These are phyloP conservation scores for Leccinellum albellum DNA, from an alignment of 768 basidiomycete genomes.

Conservation along the genomic window DNA sequence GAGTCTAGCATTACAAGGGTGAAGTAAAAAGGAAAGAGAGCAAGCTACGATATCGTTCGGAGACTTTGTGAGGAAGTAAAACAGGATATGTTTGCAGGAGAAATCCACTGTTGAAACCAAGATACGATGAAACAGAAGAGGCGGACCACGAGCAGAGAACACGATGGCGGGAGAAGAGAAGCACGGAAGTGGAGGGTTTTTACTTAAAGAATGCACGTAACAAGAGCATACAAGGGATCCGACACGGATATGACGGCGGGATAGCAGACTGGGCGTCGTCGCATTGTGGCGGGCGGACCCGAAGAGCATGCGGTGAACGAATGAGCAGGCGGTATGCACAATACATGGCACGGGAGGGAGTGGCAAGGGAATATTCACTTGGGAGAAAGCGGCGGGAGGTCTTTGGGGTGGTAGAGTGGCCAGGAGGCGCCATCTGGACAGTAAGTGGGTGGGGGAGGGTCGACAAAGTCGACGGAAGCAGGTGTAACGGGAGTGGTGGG, in stretches of 20 bases:
- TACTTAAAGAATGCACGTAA: not conserved
- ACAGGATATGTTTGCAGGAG: not conserved
- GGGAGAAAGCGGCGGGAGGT: not conserved
- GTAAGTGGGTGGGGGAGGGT: slow-evolving; percentile 28
- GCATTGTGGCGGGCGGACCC: not conserved
- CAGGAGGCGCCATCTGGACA: slow-evolving; percentile 9
- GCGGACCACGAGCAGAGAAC: not conserved
- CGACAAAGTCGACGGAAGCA: slow-evolving; percentile 11
- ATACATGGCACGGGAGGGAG: not conserved
- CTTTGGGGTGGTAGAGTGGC: slow-evolving; percentile 8
- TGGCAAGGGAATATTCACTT: not conserved
- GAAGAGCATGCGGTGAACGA: not conserved
- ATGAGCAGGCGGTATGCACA: slow-evolving; percentile 3
- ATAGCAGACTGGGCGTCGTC: not conserved
- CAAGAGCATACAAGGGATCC: not conserved
- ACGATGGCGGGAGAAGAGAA: not conserved
- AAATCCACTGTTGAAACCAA: not conserved
- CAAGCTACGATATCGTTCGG: not conserved
- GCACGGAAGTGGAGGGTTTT: not conserved
- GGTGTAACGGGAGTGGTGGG: slow-evolving; percentile 12
- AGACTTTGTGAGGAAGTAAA: not conserved
- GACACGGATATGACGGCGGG: not conserved
- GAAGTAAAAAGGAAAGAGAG: not conserved
- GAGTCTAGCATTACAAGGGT: not conserved
- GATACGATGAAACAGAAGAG: not conserved